These are phyloP conservation scores for Triticum turgidum DNA, from an alignment of 176 grass and related monocot species.

Conservation along the genomic window DNA sequence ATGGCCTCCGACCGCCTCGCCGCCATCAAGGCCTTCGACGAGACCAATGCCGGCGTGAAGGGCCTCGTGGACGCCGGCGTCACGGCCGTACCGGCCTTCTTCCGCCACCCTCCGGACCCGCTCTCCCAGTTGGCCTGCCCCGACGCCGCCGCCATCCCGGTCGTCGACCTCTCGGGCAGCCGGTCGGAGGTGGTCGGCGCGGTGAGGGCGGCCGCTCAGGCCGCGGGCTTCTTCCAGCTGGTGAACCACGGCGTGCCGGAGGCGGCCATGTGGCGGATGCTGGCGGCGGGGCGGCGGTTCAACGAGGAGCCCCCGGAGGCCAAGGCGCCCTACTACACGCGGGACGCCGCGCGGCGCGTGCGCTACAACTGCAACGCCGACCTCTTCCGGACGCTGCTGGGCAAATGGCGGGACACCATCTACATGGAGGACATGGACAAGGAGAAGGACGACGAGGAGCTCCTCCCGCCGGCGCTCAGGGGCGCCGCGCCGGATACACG, in stretches of 20 bases:
- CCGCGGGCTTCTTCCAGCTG: neutral
- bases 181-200: neutral
- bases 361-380: neutral
- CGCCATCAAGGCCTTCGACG: neutral
- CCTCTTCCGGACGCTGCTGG: neutral
- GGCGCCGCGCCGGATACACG: neutral
- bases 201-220: neutral
- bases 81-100: neutral
- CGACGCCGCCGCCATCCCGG: neutral
- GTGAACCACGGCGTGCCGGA: neutral
- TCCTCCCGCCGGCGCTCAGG: neutral
- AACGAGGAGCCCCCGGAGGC: neutral
- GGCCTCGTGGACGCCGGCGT: neutral
- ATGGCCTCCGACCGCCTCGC: neutral
- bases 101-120: neutral
- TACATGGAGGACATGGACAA: neutral
- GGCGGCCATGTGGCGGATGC: neutral
- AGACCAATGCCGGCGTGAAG: neutral
- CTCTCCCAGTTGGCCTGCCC: neutral
- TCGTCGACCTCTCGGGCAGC: neutral
- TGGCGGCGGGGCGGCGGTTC: neutral
- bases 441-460: neutral
- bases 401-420: neutral
- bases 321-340: neutral
- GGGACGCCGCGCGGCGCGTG: neutral